Base-by-base conservation (phyloP, 768 basidiomycete species). In the Pleurotus eryngii region DNA sequence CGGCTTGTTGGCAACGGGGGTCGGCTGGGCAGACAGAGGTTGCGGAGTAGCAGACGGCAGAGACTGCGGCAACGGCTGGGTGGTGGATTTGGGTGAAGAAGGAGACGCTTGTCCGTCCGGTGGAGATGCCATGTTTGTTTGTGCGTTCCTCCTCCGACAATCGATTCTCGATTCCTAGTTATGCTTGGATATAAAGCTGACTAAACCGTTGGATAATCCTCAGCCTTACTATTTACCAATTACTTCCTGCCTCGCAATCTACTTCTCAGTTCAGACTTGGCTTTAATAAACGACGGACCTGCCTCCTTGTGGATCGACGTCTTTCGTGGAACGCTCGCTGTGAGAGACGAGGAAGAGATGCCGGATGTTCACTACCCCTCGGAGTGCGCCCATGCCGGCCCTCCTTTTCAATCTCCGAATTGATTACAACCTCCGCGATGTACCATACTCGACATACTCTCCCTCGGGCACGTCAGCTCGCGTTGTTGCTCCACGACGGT, bases 11-110 rank as follows among this genome's bases (percentile, higher is more conserved):
- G 30, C 30, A 11, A 35, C 30, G 59, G 71, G 64, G 59, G 70
- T 18, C 24, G 55, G 15, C 45, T 43, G 55, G 45, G 26, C 54
- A 59, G 59, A 35, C 57, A 70, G 71, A 55, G 69, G 64, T 61
- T 74, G 72, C 57, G 76, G 73, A 69, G 74, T 72, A 71, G 74
- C 17, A 46, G 55, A 70, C 73, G 72, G 68, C 61, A 68, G 68
- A 75, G 77, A 75, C 59, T 67, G 75, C 77, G 76, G 77, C 77
- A 77, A 64, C 73, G 74, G 74, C 73, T 74, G 72, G 35, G 70
- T 61, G 57, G 68, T 65, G 40, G 50, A 65, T 47, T 67, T 65
- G 65, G 70, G 55, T 58, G 70, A 26, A 42, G 59, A 49, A 53
- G 58, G 39, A 45, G 46, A 50, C 68, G 67, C 67, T 71, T 75